Evolutionary conservation across 176 grass and related monocot species (phyloP).

Genomic region (Carex kokanica): DNA sequence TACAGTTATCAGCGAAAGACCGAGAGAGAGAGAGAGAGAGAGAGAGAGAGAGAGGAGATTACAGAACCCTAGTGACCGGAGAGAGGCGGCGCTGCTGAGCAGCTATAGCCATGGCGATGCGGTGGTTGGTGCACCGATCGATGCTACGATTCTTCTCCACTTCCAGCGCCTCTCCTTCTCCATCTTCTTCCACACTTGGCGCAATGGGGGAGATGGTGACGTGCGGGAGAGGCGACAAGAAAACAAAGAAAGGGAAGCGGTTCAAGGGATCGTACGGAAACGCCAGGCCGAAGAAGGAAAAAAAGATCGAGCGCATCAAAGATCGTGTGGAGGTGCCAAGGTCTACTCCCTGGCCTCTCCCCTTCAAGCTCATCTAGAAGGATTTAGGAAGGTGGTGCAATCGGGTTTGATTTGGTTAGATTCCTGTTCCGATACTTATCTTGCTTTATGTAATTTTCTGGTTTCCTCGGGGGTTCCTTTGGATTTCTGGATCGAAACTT

Average conservation of each 20-base stretch:
- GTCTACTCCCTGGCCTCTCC: conserved; percentile 94
- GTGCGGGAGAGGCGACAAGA: conserved; percentile 96
- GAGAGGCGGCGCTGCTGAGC: conserved; percentile 39
- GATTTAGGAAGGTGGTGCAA: conserved; percentile 2
- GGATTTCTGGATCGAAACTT: not conserved
- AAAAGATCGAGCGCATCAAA: conserved; percentile 96
- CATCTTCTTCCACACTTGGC: not conserved
- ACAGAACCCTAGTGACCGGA: conserved; percentile 26
- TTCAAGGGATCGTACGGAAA: conserved; percentile 98
- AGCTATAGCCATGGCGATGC: conserved; percentile 52
- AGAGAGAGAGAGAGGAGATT: not conserved
- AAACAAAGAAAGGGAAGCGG: conserved; percentile 90
- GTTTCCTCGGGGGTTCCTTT: too few species aligned
- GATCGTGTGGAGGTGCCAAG: conserved; percentile 94
- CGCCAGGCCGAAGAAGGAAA: conserved; percentile 71
- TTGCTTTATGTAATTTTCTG: conserved; percentile 8
- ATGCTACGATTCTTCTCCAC: conserved; percentile 18
- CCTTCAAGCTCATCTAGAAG: conserved; percentile 87
- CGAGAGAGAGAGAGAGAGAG: too few species aligned
- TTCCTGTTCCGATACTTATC: conserved; percentile 13
- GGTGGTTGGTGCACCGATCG: conserved; percentile 38
- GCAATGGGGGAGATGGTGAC: conserved; percentile 46
- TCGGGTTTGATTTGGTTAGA: conserved; percentile 39
- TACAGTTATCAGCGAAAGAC: not conserved
- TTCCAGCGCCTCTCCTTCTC: not conserved